These are phyloP conservation scores for Chaetoceros muelleri DNA, from an alignment of 108 stramenopile genomes.

Conservation along the genomic window DNA sequence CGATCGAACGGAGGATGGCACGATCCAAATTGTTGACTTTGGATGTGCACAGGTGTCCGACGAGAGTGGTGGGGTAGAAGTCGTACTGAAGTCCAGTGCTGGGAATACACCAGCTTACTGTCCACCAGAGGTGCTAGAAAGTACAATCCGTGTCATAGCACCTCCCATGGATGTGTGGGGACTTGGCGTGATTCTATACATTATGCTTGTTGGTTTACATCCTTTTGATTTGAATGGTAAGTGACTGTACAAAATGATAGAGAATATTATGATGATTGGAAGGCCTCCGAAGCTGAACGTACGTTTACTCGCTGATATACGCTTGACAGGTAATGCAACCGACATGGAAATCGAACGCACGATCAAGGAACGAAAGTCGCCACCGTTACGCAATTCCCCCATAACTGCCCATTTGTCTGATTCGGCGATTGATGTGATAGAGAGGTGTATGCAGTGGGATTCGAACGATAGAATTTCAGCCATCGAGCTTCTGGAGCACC, in stretches of 20 bases:
- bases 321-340: slow-evolving; percentile 55
- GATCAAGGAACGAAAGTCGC: slow-evolving; percentile 27
- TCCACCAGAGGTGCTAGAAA: slow-evolving; percentile 51
- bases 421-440: slow-evolving; percentile 65
- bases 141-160: neutral
- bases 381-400: slow-evolving; percentile 31
- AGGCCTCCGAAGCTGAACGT: too few species aligned
- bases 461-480: slow-evolving; percentile 59
- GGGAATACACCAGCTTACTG: slow-evolving; percentile 65
- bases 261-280: too few species aligned
- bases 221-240: slow-evolving; percentile 80
- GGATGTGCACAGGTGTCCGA: slow-evolving; percentile 56
- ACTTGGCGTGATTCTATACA: slow-evolving; percentile 82
- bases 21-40: slow-evolving; percentile 76
- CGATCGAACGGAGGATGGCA: slow-evolving; percentile 33
- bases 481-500: slow-evolving; percentile 78
- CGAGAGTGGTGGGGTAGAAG: slow-evolving; percentile 26
- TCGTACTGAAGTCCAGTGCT: slow-evolving; percentile 9
- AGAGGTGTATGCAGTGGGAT: slow-evolving; percentile 53
- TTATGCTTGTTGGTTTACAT: slow-evolving; percentile 86
- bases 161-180: slow-evolving; percentile 66
- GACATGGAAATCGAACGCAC: slow-evolving; percentile 60
- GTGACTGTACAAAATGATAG: too few species aligned
- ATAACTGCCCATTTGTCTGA: slow-evolving; percentile 45
- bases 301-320: too few species aligned